Conservation (phyloP, 768 basidiomycete species). For the Tricholoma hemisulphureum region DNA sequence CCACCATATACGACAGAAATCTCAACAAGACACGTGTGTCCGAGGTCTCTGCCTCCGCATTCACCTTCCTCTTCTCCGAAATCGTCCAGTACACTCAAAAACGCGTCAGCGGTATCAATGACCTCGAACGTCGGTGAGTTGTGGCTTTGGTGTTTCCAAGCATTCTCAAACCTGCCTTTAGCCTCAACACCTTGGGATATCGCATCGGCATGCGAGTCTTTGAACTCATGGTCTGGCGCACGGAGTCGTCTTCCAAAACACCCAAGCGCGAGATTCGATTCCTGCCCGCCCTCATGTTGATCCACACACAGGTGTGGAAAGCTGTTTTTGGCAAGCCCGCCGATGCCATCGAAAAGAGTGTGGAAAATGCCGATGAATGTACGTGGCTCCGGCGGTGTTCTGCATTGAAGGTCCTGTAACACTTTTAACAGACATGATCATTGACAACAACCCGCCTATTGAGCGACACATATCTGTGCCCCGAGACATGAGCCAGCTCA, state of each 20-base stretch:
- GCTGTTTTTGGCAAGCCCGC: conserved; percentile 92
- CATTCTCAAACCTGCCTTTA: conserved; percentile 29
- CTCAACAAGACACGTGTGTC: conserved; percentile 83
- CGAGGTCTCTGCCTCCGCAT: conserved; percentile 83
- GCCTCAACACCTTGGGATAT: conserved; percentile 90
- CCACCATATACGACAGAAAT: conserved; percentile 85
- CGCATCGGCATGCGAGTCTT: conserved; percentile 85
- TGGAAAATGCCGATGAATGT: conserved; percentile 97
- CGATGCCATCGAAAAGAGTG: conserved; percentile 93
- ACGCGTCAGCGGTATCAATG: conserved; percentile 90
- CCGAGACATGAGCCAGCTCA: conserved; percentile 88
- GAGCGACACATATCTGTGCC: conserved; percentile 94
- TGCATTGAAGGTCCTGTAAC: conserved; percentile 7
- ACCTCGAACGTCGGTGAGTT: conserved; percentile 85
- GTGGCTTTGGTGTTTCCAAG: background rate
- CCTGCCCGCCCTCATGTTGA: conserved; percentile 86
- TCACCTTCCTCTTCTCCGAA: conserved; percentile 91
- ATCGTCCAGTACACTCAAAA: conserved; percentile 96
- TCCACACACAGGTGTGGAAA: conserved; percentile 95
- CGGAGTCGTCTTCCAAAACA: conserved; percentile 76
- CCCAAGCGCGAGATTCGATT: conserved; percentile 92
- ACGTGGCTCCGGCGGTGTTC: conserved; percentile 22
- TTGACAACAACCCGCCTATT: conserved; percentile 92
- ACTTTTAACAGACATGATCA: conserved; percentile 80
- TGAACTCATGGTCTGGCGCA: conserved; percentile 81